These are phyloP conservation scores for Termitomyces sp. DNA, from an alignment of 768 basidiomycete genomes.

Conservation along the genomic window DNA sequence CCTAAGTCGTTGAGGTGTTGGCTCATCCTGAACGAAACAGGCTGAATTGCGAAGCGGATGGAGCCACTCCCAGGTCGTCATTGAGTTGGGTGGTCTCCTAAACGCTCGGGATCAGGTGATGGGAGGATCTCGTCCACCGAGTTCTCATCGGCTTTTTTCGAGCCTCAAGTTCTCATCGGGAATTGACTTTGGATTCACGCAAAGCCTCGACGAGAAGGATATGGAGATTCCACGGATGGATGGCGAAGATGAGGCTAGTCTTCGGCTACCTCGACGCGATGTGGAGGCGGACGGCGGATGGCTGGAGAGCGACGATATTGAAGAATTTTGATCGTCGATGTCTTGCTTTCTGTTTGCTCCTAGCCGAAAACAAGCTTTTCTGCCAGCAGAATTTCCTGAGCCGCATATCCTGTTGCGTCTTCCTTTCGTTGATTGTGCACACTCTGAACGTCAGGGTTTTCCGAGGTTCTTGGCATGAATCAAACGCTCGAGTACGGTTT, in stretches of 20 bases:
- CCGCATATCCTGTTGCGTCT: background rate
- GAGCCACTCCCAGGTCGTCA: constrained; percentile 44
- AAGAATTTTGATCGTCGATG: constrained; percentile 32
- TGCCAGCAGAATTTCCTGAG: background rate
- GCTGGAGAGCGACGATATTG: constrained; percentile 58
- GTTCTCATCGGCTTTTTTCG: constrained; percentile 48
- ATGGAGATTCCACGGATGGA: constrained; percentile 16
- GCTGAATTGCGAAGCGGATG: constrained; percentile 36
- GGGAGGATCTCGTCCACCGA: constrained; percentile 15
- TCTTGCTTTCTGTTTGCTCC: background rate
- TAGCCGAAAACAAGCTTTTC: no score
- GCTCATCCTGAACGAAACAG: constrained; percentile 14
- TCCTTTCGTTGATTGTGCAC: background rate
- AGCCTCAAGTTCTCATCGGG: constrained; percentile 39
- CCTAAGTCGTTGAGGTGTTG: background rate
- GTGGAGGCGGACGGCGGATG: constrained; percentile 38
- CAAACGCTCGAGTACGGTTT: background rate
- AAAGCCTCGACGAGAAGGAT: constrained; percentile 30
- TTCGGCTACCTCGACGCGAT: constrained; percentile 24
- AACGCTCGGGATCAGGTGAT: constrained; percentile 36
- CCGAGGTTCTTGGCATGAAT: background rate
- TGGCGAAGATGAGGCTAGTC: constrained; percentile 17
- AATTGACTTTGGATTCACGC: constrained; percentile 26
- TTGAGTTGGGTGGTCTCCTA: constrained; percentile 57
- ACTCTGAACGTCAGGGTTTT: background rate